Evolutionary conservation across 2,329 filamentous ascomycete genomes (phyloP), one percentile per base, ranked within the genome.

Genomic region (Colletotrichum spaethianum): DNA sequence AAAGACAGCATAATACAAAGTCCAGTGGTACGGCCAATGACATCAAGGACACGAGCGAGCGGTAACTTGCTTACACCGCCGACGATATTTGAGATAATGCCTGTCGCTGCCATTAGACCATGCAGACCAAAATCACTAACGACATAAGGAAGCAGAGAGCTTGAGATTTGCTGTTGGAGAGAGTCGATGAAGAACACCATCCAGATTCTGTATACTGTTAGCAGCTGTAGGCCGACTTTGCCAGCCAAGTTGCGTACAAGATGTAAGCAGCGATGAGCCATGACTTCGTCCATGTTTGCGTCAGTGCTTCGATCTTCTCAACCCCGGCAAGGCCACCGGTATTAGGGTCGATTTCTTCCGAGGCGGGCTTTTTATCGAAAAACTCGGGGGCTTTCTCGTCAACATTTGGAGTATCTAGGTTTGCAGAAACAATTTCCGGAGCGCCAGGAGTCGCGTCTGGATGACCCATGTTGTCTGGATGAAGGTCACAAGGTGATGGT

Each of bases 71-170:
- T 69, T 18, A 79, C 74, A 56, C 75, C 75, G 62, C 72, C 70
- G 60, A 80, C 75, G 67, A 79, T 80, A 73, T 78, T 83, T 36
- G 82, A 79, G 8, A 89, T 80, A 59, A 88, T 85, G 46, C 81
- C 81, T 57, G 85, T 82, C 3, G 85, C 82, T 2, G 83, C 81
- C 38, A 86, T 78, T 20, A 89, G 80, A 11, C 85, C 87, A 74
- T 88, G 87, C 12, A 79, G 74, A 31, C 80, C 77, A 73, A 87
- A 89, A 18, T 73, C 75, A 67, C 77, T 79, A 1, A 77, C 80
- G 63, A 85, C 82, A 65, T 79, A 82, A 11, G 79, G 73, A 3
- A 74, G 62, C 18, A 81, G 75, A 18, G 79, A 78, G 20, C 76
- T 66, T 4, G 81, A 80, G 64, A 85, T 80, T 56, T 80, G 79